A percentile compares a stretch with the other conserved stretches of the same genome.
These are phyloP conservation scores for Elaeis oleifera DNA, from an alignment of 202 grass and related monocot species.

Conservation along the genomic window DNA sequence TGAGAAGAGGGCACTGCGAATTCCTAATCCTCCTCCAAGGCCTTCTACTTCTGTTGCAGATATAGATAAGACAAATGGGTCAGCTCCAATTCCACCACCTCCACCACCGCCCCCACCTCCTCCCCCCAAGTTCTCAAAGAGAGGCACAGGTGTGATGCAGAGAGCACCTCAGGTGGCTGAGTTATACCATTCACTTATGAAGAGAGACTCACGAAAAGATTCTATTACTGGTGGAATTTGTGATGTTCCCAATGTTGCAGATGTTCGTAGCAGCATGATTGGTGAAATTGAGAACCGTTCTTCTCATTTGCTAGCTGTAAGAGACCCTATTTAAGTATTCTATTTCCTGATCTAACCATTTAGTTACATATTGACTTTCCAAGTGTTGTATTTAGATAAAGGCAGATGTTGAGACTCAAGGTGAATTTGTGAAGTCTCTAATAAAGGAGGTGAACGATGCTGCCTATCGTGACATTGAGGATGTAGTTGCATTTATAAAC, in stretches of 20 bases:
- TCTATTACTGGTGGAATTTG: slow-evolving; percentile 61
- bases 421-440: slow-evolving; percentile 92
- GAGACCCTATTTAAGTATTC: slow-evolving; percentile 12
- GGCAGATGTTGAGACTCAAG: slow-evolving; percentile 95
- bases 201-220: slow-evolving; percentile 88
- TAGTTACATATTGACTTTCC: no score
- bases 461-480: slow-evolving; percentile 87
- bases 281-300: slow-evolving; percentile 99
- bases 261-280: slow-evolving; percentile 93
- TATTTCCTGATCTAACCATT: neutral
- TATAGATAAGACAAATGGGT: slow-evolving; percentile 35
- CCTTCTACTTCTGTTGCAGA: slow-evolving; percentile 51
- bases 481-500: slow-evolving; percentile 97
- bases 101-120: slow-evolving; percentile 69
- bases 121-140: slow-evolving; percentile 62
- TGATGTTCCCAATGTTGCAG: slow-evolving; percentile 58
- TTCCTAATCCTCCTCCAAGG: slow-evolving; percentile 94
- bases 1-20: slow-evolving; percentile 70
- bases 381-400: slow-evolving; percentile 53
- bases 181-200: slow-evolving; percentile 98
- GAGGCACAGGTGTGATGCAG: slow-evolving; percentile 70
- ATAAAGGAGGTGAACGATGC: slow-evolving; percentile 99
- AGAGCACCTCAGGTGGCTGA: slow-evolving; percentile 94
- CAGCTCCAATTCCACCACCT: slow-evolving; percentile 27
- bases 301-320: slow-evolving; percentile 86